phyloP scores from a whole-genome alignment of 2,329 filamentous ascomycete genomes.

The Xylariaceae sp. region DNA sequence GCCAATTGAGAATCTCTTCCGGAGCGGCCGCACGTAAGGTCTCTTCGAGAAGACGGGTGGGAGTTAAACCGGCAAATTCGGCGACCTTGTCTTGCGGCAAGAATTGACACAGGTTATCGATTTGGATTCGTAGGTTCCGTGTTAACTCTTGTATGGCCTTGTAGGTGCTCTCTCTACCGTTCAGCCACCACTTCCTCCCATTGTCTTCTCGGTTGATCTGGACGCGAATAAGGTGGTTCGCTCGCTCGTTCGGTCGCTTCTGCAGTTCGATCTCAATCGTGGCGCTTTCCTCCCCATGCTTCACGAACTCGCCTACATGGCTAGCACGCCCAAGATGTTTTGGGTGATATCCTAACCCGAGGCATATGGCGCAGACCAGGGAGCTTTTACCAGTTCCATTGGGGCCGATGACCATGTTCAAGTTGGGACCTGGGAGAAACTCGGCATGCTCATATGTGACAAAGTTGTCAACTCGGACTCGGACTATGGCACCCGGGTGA shows the following conservation, averaged over 20 bases:
- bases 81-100: conserved; percentile 94
- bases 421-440: conserved; percentile 85
- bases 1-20: conserved; percentile 78
- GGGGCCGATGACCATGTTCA: conserved; percentile 99
- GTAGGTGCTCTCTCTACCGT: conserved; percentile 67
- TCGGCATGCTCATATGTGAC: conserved; percentile 94
- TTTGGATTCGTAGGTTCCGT: conserved; percentile 81
- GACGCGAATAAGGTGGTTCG: conserved; percentile 76
- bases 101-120: conserved; percentile 98
- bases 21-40: conserved; percentile 89
- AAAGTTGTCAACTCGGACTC: conserved; percentile 86
- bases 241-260: conserved; percentile 59
- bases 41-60: conserved; percentile 80
- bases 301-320: conserved; percentile 87
- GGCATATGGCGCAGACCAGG: conserved; percentile 92
- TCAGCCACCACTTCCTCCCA: conserved; percentile 77
- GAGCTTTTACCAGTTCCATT: conserved; percentile 99
- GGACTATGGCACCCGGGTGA: conserved; percentile 84
- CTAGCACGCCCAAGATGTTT: conserved; percentile 85
- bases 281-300: conserved; percentile 80
- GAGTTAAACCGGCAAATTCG: conserved; percentile 85
- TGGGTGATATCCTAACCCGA: conserved; percentile 85
- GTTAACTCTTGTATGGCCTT: conserved; percentile 72
- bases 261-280: conserved; percentile 91
- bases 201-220: conserved; percentile 84